Conservation (phyloP, 257 asterid species). For the Datura wrightii region DNA sequence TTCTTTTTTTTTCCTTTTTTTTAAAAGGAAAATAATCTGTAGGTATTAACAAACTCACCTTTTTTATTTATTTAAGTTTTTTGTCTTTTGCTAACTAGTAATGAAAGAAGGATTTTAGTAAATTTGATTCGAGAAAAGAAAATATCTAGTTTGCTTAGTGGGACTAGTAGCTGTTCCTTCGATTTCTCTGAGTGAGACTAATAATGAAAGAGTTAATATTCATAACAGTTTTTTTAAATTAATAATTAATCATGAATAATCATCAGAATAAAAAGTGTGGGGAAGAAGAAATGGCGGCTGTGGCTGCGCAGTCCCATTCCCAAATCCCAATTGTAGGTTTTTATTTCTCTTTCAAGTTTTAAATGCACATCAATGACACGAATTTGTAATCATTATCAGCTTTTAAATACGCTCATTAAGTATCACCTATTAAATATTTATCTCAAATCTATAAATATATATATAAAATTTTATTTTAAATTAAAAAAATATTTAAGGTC, state of each 20-base stretch:
- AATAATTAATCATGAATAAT: constrained; percentile 34
- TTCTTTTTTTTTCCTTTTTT: constrained; percentile 15
- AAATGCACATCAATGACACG: constrained; percentile 12
- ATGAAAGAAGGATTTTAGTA: neutral
- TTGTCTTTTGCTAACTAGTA: neutral
- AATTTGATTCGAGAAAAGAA: neutral
- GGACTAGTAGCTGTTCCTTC: neutral
- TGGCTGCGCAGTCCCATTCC: constrained; percentile 11
- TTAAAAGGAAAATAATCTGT: neutral
- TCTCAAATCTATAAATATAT: neutral
- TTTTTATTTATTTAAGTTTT: neutral
- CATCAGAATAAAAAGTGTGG: constrained; percentile 32
- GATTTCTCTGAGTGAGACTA: constrained; percentile 31
- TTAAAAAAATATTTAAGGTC: no score
- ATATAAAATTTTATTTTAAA: neutral
- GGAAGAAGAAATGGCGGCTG: constrained; percentile 68
- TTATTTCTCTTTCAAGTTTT: neutral
- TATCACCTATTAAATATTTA: constrained; percentile 52
- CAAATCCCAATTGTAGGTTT: neutral
- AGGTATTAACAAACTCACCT: neutral
- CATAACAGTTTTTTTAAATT: no score
- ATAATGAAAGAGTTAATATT: constrained; percentile 29
- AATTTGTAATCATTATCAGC: constrained; percentile 51
- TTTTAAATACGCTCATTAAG: constrained; percentile 41
- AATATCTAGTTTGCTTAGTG: constrained; percentile 1